A percentile compares a stretch with the other conserved stretches of the same genome.
These are phyloP conservation scores for Hordeum pubiflorum DNA, from an alignment of 202 grass and related monocot genomes.

Conservation along the genomic window DNA sequence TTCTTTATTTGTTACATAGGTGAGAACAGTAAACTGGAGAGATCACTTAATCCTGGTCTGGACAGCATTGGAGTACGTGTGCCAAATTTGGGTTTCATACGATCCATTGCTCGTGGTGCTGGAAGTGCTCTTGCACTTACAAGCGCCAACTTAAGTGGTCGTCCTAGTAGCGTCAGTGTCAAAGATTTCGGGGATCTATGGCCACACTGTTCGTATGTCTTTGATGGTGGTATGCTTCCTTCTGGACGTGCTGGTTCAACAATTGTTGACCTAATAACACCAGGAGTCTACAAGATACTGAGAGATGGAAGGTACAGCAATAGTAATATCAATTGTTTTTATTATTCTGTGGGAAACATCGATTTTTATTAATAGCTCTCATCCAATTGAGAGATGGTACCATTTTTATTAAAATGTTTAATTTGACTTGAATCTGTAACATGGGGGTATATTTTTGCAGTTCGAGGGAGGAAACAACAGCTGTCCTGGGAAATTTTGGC, in stretches of 20 bases:
- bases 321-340: not conserved
- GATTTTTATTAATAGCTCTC: not conserved
- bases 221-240: slow-evolving; percentile 73
- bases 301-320: slow-evolving; percentile 73
- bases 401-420: slow-evolving; percentile 7
- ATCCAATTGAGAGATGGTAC: not conserved
- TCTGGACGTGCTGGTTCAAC: slow-evolving; percentile 84
- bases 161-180: slow-evolving; percentile 56
- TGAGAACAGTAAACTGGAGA: slow-evolving; percentile 64
- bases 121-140: slow-evolving; percentile 85
- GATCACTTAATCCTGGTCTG: slow-evolving; percentile 80
- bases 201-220: slow-evolving; percentile 75
- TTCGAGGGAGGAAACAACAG: slow-evolving; percentile 61
- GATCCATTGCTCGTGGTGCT: slow-evolving; percentile 61
- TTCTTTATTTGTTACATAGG: slow-evolving; percentile 33
- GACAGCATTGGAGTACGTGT: slow-evolving; percentile 80
- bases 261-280: slow-evolving; percentile 70
- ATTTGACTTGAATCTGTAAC: not conserved
- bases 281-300: slow-evolving; percentile 75
- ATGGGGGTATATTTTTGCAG: slow-evolving; percentile 41
- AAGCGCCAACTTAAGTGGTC: slow-evolving; percentile 77
- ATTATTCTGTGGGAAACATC: not conserved
- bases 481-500: slow-evolving; percentile 55
- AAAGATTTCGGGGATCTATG: slow-evolving; percentile 78
- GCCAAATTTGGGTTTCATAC: slow-evolving; percentile 68